A percentile compares a stretch with the other conserved stretches of the same genome.
Evolutionary conservation across 805 yeast species (phyloP).

Genomic region (Candida parachauliodes): DNA sequence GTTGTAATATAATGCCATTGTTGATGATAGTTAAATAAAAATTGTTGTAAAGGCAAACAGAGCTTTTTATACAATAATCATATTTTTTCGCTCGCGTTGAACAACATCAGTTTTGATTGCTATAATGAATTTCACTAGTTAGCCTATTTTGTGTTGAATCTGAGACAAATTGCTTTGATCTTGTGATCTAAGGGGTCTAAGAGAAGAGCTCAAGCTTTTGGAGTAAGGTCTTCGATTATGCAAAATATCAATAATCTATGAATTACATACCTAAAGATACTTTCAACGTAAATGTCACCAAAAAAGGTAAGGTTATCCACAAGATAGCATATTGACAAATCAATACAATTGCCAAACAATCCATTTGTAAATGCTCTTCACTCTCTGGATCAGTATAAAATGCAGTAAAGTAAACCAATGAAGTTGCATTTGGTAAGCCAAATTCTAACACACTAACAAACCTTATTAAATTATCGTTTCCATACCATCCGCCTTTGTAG

Average conservation of each 20-base stretch:
- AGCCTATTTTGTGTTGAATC: no score
- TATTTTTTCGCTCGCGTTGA: no score
- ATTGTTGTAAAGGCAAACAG: no score
- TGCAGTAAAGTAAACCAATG: slow-evolving; percentile 85
- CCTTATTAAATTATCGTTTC: slow-evolving; percentile 55
- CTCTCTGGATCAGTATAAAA: slow-evolving; percentile 68
- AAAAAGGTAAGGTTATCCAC: slow-evolving; percentile 67
- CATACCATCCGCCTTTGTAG: slow-evolving; percentile 58
- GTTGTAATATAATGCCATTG: slow-evolving; percentile 43
- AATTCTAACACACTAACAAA: slow-evolving; percentile 73
- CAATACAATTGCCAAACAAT: slow-evolving; percentile 74
- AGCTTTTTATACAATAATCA: no score
- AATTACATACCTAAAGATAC: slow-evolving; percentile 40
- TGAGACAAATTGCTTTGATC: no score
- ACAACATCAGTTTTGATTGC: no score
- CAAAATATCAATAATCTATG: no score
- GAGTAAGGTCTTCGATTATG: no score
- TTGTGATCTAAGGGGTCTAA: no score
- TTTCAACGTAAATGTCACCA: slow-evolving; percentile 65
- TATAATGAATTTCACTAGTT: no score
- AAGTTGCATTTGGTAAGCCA: slow-evolving; percentile 85
- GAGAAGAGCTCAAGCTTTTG: no score
- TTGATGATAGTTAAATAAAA: not conserved
- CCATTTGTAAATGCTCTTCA: slow-evolving; percentile 64
- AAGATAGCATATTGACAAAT: slow-evolving; percentile 70